Conservation (phyloP, 352 stramenopile species). For the Phytophthora meadii region DNA sequence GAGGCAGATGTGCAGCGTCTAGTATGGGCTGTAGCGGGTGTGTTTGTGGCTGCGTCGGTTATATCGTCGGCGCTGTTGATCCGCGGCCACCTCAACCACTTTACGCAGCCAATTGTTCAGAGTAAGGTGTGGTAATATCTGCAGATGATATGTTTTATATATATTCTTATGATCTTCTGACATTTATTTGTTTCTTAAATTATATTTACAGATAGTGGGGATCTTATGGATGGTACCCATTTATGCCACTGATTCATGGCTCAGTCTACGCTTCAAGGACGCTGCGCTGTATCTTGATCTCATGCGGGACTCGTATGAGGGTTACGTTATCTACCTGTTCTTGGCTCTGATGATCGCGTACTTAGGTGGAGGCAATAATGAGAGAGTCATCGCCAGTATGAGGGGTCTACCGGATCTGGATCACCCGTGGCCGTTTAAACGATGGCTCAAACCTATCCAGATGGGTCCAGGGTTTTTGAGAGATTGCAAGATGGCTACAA, state of each 20-base stretch:
- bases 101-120: constrained; percentile 94
- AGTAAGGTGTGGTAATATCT: constrained; percentile 83
- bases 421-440: constrained; percentile 81
- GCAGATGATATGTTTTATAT: neutral
- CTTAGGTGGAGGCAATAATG: constrained; percentile 91
- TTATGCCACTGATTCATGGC: constrained; percentile 97
- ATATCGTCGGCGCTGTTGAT: constrained; percentile 93
- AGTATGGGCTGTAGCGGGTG: constrained; percentile 88
- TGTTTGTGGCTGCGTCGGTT: constrained; percentile 90
- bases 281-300: constrained; percentile 93
- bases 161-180: constrained; percentile 19
- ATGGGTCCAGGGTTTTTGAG: constrained; percentile 91
- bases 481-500: constrained; percentile 94
- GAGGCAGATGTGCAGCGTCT: constrained; percentile 72
- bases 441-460: constrained; percentile 64
- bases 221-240: constrained; percentile 99
- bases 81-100: constrained; percentile 91
- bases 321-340: constrained; percentile 98
- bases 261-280: constrained; percentile 96
- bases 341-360: constrained; percentile 97
- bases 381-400: constrained; percentile 71
- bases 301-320: constrained; percentile 98
- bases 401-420: constrained; percentile 64
- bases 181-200: constrained; percentile 10
- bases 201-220: constrained; percentile 90